These are phyloP conservation scores for Exophiala sp. DNA, from an alignment of 2,329 filamentous ascomycete genomes.

Conservation along the genomic window DNA sequence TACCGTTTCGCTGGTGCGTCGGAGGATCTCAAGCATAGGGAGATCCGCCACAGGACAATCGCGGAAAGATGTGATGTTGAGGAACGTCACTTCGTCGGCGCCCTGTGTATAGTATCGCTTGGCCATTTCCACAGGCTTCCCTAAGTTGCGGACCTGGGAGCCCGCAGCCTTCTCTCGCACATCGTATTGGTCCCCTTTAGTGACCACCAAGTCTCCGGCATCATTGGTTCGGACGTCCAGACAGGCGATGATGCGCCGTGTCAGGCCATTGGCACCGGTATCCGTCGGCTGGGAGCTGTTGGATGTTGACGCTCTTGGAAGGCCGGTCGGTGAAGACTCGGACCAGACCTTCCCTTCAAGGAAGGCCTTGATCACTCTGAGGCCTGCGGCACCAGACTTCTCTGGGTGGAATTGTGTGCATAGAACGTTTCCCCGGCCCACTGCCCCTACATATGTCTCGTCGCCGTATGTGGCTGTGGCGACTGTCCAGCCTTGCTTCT, in stretches of 20 bases:
- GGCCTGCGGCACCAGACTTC: conserved; percentile 85
- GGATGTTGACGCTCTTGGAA: not conserved
- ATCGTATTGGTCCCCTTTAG: conserved; percentile 98
- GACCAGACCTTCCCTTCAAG: conserved; percentile 61
- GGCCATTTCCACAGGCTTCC: conserved; percentile 94
- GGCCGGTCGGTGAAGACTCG: conserved; percentile 22
- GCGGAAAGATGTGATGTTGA: conserved; percentile 97
- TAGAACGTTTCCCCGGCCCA: conserved; percentile 77
- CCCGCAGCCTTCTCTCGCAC: conserved; percentile 73
- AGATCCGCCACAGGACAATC: conserved; percentile 88
- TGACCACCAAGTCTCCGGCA: conserved; percentile 88
- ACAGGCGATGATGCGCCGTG: conserved; percentile 89
- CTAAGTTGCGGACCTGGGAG: conserved; percentile 75
- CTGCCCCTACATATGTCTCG: conserved; percentile 85
- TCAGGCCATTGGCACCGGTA: conserved; percentile 59
- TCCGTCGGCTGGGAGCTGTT: not conserved
- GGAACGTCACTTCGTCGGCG: conserved; percentile 92
- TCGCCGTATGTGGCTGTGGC: conserved; percentile 81
- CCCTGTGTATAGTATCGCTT: conserved; percentile 92
- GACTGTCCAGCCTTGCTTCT: conserved; percentile 81
- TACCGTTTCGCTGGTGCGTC: conserved; percentile 78
- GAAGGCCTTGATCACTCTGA: conserved; percentile 79
- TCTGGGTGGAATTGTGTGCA: conserved; percentile 97
- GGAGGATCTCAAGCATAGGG: conserved; percentile 91
- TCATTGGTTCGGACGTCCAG: conserved; percentile 95